Base-by-base conservation (phyloP, 2,329 filamentous ascomycete species). In the Neopestalotiopsis clavispora region DNA sequence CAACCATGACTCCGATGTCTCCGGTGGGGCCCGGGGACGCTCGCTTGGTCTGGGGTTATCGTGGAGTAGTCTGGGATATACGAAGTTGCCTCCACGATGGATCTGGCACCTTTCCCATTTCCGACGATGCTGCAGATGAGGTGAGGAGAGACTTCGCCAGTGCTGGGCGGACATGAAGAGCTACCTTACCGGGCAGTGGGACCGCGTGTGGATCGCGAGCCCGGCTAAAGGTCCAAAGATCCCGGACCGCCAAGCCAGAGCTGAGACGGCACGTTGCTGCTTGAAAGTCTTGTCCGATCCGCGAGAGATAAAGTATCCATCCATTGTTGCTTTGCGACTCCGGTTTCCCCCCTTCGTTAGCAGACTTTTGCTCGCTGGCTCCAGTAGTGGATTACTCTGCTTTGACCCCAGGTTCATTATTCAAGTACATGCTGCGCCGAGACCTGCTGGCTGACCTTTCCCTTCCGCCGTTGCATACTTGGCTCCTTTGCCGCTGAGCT, bases 381-480 rank as follows among this genome's bases (percentile, higher is more conserved):
- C 34, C 6, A 38, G 34, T 38, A 38, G 34, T 38, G 34, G 34
- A 38, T 7, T 10, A 38, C 34, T 49, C 42, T 28, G 23, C 42
- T 49, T 49, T n/a, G 10, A 17, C 5, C 17, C 42, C 42, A n/a
- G 45, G 45, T 52, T 52, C 17, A 52, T n/a, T 52, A 52, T 17
- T 52, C 23, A n/a, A 59, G 57, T 20, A 59, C 30, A 28, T 34
- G 59, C 34, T 28, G 32, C 34, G 59, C 59, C 59, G 59, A 62
- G 59, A 62, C 32, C n/a, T 62, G 40, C n/a, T 14, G 14, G 34
- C 34, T 10, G 20, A n/a, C 38, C n/a, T 23, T 23, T 45, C 38
- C 61, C 12, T 49, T 64, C 61, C 61, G 61, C 61, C 40, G 61
- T 32, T 52, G 42, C 61, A 64, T 64, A 45, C 40, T 64, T 49